Evolutionary conservation across 371 early-diverging fungal species (phyloP).

Genomic region (Parasitella parasitica): DNA sequence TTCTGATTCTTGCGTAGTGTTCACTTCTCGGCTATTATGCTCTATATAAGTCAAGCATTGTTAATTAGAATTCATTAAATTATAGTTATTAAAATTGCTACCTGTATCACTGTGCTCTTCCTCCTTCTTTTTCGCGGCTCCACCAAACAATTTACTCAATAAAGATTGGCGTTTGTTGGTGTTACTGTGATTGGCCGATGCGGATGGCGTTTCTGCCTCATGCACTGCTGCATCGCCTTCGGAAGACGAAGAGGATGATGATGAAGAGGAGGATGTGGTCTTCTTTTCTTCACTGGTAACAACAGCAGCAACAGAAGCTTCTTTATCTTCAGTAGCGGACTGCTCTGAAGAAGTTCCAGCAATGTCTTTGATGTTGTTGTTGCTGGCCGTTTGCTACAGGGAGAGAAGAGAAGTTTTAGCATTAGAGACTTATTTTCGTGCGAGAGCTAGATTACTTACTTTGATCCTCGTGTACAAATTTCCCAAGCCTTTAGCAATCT

Average conservation of each 20-base stretch:
- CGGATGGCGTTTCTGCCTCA: slow-evolving; percentile 14
- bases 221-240: slow-evolving; percentile 2
- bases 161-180: slow-evolving; percentile 23
- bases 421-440: neutral
- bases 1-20: neutral
- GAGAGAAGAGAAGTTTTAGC: neutral
- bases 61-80: neutral
- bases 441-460: neutral
- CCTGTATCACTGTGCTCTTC: slow-evolving; percentile 10
- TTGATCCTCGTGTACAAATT: slow-evolving; percentile 5
- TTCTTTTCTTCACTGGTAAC: neutral
- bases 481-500: slow-evolving; percentile 10
- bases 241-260: neutral
- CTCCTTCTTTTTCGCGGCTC: slow-evolving; percentile 15
- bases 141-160: slow-evolving; percentile 18
- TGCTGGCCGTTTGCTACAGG: slow-evolving; percentile 4
- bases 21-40: neutral
- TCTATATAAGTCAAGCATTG: no score
- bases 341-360: slow-evolving; percentile 1
- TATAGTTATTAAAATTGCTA: neutral
- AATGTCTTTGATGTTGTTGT: slow-evolving; percentile 3
- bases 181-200: slow-evolving; percentile 11
- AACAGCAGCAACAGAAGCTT: neutral
- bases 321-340: neutral
- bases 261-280: neutral